Base-by-base conservation (phyloP, 345 rosid species). In the Gossypium turneri region DNA sequence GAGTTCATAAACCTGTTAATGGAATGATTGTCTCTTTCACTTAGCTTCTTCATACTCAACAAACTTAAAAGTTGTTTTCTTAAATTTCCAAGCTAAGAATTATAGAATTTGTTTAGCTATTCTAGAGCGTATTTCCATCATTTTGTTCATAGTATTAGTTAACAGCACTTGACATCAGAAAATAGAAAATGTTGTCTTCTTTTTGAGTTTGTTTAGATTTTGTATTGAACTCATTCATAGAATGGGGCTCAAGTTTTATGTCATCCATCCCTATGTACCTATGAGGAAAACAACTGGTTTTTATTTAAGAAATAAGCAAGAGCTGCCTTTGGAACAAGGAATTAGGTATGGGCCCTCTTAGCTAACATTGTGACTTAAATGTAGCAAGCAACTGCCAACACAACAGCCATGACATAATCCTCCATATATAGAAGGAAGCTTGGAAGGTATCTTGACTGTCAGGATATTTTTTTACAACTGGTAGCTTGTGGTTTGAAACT, bases 351-450 rank as follows among this genome's bases (percentile, higher is more conserved):
- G 6, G 17, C 7, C 27, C 53, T 71, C 63, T 16, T 53, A 48
- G 16, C 34, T 74, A 74, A 11, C 65, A 73, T 84, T 16, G 85
- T 81, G 43, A 81, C 74, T 43, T 76, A 77, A 25, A 84, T 73
- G 79, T 81, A 86, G 72, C 79, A 86, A 16, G 77, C 51, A 57
- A 86, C 77, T 7, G 67, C 76, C 11, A 62, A 82, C 57, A 79
- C 73, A 20, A 79, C 22, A 13, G 74, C 85, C 38, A 43, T 47
- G 43, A 78, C 34, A 9, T 44, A 82, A 81, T 22, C 86, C 86
- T 56, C 82, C 85, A 7, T 47, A 47, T 47, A 12, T 47, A 47
- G 51, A 12, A 45, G 17, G 47, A 34, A 63, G 16, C 67, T 63
- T 63, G 48, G 51, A 47, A 45, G 17, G 47, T 38, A 63, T 34